A percentile compares a stretch with the other conserved stretches of the same genome.
Evolutionary conservation across 768 basidiomycete genomes (phyloP).

Genomic region (Rhodocollybia butyracea): DNA sequence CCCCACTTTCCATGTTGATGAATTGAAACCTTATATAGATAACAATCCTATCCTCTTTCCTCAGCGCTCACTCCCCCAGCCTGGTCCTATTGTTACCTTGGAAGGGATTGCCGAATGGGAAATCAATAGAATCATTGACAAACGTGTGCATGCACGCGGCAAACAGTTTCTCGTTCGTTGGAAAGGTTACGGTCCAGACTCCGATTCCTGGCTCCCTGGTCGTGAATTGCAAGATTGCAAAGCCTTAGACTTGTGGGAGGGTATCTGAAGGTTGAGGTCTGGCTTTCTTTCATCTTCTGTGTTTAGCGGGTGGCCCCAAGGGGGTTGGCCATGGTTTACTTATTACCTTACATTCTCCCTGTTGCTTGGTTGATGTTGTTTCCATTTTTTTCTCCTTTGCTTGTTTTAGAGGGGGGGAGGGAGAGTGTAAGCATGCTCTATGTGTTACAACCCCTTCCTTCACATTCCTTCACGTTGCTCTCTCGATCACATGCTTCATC

Average conservation of each 20-base stretch:
- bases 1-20: slow-evolving; percentile 36
- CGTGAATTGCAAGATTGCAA: slow-evolving; percentile 17
- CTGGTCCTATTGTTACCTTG: too few species aligned
- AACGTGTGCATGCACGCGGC: slow-evolving; percentile 19
- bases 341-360: too few species aligned
- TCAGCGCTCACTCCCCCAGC: slow-evolving; percentile 8
- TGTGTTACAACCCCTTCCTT: too few species aligned
- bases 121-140: slow-evolving; percentile 28
- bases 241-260: slow-evolving; percentile 12
- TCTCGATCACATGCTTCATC: too few species aligned
- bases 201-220: slow-evolving; percentile 26
- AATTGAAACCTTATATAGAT: slow-evolving; percentile 20
- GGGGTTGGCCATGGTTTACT: background rate
- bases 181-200: slow-evolving; percentile 24
- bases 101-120: slow-evolving; percentile 17
- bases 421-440: background rate
- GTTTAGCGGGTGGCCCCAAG: background rate
- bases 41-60: slow-evolving; percentile 32
- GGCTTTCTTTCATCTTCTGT: background rate
- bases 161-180: slow-evolving; percentile 29
- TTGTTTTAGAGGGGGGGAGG: background rate
- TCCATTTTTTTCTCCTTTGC: background rate
- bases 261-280: background rate
- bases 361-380: background rate
- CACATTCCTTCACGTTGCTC: too few species aligned